Evolutionary conservation across 75 land plant genomes (phyloP), one percentile per base, ranked within the genome.

Genomic region (Selaginella moellendorffii): DNA sequence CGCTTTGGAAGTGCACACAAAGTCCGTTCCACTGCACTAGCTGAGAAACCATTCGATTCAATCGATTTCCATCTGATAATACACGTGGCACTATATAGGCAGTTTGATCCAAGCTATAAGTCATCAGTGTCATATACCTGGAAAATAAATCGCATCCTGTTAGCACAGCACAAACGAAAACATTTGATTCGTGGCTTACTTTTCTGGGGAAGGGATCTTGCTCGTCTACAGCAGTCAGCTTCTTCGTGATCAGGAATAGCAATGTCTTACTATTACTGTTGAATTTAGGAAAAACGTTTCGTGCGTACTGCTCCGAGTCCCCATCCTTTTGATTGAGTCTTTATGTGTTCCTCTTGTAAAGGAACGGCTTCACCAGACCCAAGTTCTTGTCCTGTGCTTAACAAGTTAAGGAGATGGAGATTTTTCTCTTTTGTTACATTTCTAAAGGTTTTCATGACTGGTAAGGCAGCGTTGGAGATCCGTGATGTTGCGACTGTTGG

Each of bases 291-390:
- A 71, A 90, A 86, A 54, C 90, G 73, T 30, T 71, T 80, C 58
- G 86, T 80, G 52, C 83, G 53, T 95, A 95, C 67, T 90, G 88
- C 75, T 95, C 99, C 54, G 85, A 90, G 78, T 95, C 99, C 74
- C 90, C 99, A 18, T 82, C 89, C 27, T 91, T 95, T 63, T 95
- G 99, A 25, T 96, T 95, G 53, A 95, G 64, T 63, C 88, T 77
- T 70, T 95, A 97, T 26, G 90, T 95, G 69, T 90, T 95, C 23
- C 91, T 81, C 71, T 90, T 95, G 65, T 82, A 84, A 61, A 95
- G 72, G 29, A 91, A 95, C 27, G 97, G 99, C 75, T 86, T 95
- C 19, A 82, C 99, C 61, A 95, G 66, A 28, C 99, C 99, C 65
- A 90, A 53, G 69, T 95, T 95, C 36, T 67, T 90, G 73, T 95